phyloP scores from a whole-genome alignment of 805 yeast genomes.

The Suhomyces faveliae region DNA sequence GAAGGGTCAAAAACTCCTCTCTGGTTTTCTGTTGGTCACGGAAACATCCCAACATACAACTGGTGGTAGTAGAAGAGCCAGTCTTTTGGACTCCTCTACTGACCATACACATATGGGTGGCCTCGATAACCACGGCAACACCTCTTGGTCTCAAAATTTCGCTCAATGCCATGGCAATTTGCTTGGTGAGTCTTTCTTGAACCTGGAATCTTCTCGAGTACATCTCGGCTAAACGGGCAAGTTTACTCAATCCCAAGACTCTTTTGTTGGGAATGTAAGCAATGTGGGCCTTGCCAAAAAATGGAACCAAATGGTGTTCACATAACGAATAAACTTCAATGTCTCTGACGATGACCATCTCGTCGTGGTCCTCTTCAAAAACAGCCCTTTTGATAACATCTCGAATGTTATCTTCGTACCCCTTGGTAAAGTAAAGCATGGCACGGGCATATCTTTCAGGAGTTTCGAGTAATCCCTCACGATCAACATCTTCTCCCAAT shows the following conservation, averaged over 20 bases:
- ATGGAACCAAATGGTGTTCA: conserved; percentile 97
- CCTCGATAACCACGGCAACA: conserved; percentile 97
- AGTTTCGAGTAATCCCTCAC: conserved; percentile 91
- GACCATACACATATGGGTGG: conserved; percentile 99
- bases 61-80: conserved; percentile 89
- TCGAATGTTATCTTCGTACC: conserved; percentile 90
- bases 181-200: conserved; percentile 96
- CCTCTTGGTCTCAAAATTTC: conserved; percentile 93
- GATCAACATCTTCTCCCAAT: conserved; percentile 83
- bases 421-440: conserved; percentile 92
- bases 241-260: conserved; percentile 87
- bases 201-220: conserved; percentile 93
- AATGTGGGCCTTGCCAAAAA: conserved; percentile 94
- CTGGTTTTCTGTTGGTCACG: conserved; percentile 92
- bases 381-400: conserved; percentile 94
- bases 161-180: conserved; percentile 91
- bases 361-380: conserved; percentile 97
- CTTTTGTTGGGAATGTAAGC: conserved; percentile 96
- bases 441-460: conserved; percentile 97
- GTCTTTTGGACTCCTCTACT: conserved; percentile 96
- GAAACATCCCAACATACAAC: conserved; percentile 97
- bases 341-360: conserved; percentile 96
- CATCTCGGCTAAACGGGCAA: conserved; percentile 97
- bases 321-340: conserved; percentile 90
- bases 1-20: conserved; percentile 86